phyloP scores from a whole-genome alignment of 2,329 filamentous ascomycete genomes.

The Oidium heveae region DNA sequence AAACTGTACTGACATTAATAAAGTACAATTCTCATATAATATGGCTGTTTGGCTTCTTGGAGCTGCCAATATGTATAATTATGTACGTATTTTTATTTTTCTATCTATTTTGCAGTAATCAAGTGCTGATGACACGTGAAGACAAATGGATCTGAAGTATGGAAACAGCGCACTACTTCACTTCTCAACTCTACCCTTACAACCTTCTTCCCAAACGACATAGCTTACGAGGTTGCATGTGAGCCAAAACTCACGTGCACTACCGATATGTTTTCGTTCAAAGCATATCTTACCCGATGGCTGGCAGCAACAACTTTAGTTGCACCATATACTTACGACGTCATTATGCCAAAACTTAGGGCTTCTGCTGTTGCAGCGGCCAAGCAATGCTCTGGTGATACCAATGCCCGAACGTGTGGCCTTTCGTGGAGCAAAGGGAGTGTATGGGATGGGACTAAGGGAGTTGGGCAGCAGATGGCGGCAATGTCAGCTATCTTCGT shows the following conservation, averaged over 20 bases:
- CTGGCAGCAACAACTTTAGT: slow-evolving; percentile 29
- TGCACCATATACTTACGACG: slow-evolving; percentile 28
- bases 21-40: slow-evolving; percentile 45
- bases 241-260: slow-evolving; percentile 28
- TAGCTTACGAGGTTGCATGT: slow-evolving; percentile 35
- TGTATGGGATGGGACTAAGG: slow-evolving; percentile 19
- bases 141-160: slow-evolving; percentile 15
- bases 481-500: slow-evolving; percentile 29
- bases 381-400: slow-evolving; percentile 31
- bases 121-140: slow-evolving; percentile 9
- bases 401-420: slow-evolving; percentile 34
- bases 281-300: slow-evolving; percentile 38
- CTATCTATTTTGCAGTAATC: slow-evolving; percentile 12
- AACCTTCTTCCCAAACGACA: slow-evolving; percentile 20
- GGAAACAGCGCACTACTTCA: slow-evolving; percentile 15
- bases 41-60: slow-evolving; percentile 36
- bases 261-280: slow-evolving; percentile 39
- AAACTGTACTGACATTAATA: slow-evolving; percentile 26
- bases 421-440: slow-evolving; percentile 28
- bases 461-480: slow-evolving; percentile 40
- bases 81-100: slow-evolving; percentile 25
- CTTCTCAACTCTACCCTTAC: slow-evolving; percentile 15
- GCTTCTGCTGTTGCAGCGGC: slow-evolving; percentile 30
- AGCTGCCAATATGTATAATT: slow-evolving; percentile 20
- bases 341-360: slow-evolving; percentile 27